Evolutionary conservation across 139 green algal genomes (phyloP).

Genomic region (Chlamydomonas sp.): DNA sequence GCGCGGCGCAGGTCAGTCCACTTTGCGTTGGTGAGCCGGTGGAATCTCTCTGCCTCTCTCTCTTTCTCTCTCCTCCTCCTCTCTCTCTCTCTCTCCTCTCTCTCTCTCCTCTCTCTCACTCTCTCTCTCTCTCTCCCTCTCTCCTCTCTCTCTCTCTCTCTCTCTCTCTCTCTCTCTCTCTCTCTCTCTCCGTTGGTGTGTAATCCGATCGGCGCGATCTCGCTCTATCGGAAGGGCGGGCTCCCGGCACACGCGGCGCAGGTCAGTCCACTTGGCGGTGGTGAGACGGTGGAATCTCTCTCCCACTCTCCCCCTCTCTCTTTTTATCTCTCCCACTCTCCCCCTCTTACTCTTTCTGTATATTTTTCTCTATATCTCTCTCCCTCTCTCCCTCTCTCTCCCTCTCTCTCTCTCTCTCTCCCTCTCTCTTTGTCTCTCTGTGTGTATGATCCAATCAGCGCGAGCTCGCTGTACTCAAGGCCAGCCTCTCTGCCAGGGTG

Average conservation of each 20-base stretch:
- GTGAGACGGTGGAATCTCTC: not conserved
- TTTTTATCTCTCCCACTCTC: not conserved
- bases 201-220: slow-evolving; percentile 69
- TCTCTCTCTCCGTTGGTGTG: too few species aligned
- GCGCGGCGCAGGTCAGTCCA: slow-evolving; percentile 56
- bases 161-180: too few species aligned
- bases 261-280: slow-evolving; percentile 25
- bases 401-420: too few species aligned
- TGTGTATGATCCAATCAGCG: too few species aligned
- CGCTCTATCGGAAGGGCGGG: slow-evolving; percentile 68
- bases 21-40: not conserved
- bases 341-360: not conserved
- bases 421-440: too few species aligned
- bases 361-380: not conserved
- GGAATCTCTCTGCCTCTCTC: not conserved
- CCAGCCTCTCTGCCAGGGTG: too few species aligned
- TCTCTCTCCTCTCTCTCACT: not conserved
- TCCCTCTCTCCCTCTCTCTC: not conserved
- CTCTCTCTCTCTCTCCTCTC: not conserved
- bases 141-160: slow-evolving; percentile 2
- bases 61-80: not conserved
- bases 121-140: not conserved
- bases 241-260: slow-evolving; percentile 59
- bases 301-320: not conserved
- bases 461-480: slow-evolving; percentile 74